phyloP scores from a whole-genome alignment of 176 grass and related monocot species.

The Poa pratensis region DNA sequence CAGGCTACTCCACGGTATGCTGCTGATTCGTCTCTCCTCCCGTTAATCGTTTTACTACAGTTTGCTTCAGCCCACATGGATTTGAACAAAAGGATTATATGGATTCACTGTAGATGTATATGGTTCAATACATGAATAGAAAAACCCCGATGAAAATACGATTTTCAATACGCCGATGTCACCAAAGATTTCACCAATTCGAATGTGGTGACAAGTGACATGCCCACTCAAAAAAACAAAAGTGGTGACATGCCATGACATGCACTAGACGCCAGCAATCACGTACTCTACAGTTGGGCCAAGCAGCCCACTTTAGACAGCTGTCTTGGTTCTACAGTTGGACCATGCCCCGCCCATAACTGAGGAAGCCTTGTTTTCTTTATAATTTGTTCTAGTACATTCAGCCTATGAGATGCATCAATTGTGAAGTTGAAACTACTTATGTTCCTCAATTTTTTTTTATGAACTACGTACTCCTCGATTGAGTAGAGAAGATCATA shows the following conservation, averaged over 20 bases:
- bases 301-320: too few relatives aligned
- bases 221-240: too few relatives aligned
- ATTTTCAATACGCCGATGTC: not conserved
- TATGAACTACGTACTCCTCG: not conserved
- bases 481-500: not conserved
- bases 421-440: not conserved
- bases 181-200: not conserved
- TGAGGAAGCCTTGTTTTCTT: not conserved
- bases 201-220: not conserved
- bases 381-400: not conserved
- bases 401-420: not conserved
- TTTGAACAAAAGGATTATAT: too few relatives aligned
- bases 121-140: not conserved
- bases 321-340: not conserved
- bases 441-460: too few relatives aligned
- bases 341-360: not conserved
- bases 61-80: not conserved
- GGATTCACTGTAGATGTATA: not conserved
- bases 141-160: not conserved
- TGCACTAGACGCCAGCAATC: too few relatives aligned
- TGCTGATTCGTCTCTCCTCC: not conserved
- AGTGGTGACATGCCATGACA: not conserved
- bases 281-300: too few relatives aligned
- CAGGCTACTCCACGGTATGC: conserved; percentile 57
- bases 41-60: not conserved